Percentiles rank a stretch among this genome's conserved stretches.
Evolutionary conservation across 768 basidiomycete genomes (phyloP).

Genomic region (Agrocybe pediades): DNA sequence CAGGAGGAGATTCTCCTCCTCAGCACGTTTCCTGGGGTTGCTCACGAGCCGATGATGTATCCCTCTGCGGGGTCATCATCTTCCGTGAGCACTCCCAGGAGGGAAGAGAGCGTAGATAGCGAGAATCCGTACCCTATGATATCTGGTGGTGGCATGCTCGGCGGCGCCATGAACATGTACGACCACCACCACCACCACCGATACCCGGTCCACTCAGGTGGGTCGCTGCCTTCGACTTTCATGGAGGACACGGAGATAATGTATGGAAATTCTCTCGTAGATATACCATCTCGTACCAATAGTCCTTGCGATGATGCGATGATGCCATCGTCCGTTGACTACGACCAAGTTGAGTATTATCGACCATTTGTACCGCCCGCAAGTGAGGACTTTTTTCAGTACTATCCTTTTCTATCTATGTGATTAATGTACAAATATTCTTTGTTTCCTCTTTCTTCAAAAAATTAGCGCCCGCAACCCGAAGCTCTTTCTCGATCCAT

Average conservation of each 20-base stretch:
- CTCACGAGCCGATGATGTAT: constrained; percentile 26
- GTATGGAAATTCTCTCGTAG: constrained; percentile 4
- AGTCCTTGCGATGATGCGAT: constrained; percentile 8
- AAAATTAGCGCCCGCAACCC: constrained; percentile 20
- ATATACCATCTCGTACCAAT: constrained; percentile 15
- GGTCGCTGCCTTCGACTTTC: neutral
- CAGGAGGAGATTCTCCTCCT: constrained; percentile 58
- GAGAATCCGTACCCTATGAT: constrained; percentile 17
- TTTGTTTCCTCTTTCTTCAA: constrained; percentile 21
- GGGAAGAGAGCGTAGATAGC: constrained; percentile 24
- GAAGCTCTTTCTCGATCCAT: constrained; percentile 29
- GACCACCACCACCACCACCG: constrained; percentile 3
- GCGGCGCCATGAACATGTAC: neutral
- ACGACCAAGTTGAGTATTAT: constrained; percentile 1
- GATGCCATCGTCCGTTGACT: constrained; percentile 4
- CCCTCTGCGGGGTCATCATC: constrained; percentile 28
- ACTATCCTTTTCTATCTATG: constrained; percentile 24
- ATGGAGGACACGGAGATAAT: neutral
- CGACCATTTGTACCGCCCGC: neutral
- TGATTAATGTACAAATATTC: constrained; percentile 17
- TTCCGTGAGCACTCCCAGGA: constrained; percentile 33
- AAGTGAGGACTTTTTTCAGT: constrained; percentile 18
- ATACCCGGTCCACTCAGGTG: constrained; percentile 14
- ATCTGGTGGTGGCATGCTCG: neutral
- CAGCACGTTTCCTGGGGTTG: constrained; percentile 37